Conservation (phyloP, 352 stramenopile species). For the Phytopythium kandeliae region DNA sequence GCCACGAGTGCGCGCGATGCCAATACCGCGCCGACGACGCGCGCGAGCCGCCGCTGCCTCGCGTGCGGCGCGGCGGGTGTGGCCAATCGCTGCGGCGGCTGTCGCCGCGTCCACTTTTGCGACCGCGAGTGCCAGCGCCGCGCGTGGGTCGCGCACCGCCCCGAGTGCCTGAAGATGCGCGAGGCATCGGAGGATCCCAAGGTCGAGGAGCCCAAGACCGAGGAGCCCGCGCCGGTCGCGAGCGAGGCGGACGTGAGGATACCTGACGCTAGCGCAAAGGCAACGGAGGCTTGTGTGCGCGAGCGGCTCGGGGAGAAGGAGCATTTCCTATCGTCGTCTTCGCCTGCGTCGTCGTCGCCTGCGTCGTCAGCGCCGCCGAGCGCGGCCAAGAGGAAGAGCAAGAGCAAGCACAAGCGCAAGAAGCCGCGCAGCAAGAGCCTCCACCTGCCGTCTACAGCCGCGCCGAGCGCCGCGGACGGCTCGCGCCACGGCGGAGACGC, state of each 20-base stretch:
- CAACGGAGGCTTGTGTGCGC: neutral
- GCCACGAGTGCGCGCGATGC: too few relatives aligned
- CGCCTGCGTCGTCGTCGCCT: too few relatives aligned
- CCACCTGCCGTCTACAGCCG: slow-evolving; percentile 29
- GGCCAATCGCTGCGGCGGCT: slow-evolving; percentile 73
- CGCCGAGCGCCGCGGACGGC: neutral
- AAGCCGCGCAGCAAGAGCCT: slow-evolving; percentile 70
- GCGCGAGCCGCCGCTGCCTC: slow-evolving; percentile 22
- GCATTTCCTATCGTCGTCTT: too few relatives aligned
- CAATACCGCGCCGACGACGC: neutral
- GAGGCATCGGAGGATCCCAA: neutral
- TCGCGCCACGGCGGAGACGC: neutral
- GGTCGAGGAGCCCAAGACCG: neutral
- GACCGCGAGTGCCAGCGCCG: slow-evolving; percentile 66
- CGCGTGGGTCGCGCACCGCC: slow-evolving; percentile 53
- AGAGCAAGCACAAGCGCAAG: slow-evolving; percentile 67
- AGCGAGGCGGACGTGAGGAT: slow-evolving; percentile 1
- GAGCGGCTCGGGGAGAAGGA: too few relatives aligned
- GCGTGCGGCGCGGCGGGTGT: slow-evolving; percentile 34
- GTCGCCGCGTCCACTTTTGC: slow-evolving; percentile 70
- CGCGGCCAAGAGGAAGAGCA: slow-evolving; percentile 55
- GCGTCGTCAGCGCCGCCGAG: neutral
- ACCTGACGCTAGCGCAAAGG: neutral
- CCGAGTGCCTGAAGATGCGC: slow-evolving; percentile 20
- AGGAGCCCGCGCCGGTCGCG: neutral